Base-by-base conservation (phyloP, 192 early-diverging fungal genomes). In the Coemansia furcata region DNA sequence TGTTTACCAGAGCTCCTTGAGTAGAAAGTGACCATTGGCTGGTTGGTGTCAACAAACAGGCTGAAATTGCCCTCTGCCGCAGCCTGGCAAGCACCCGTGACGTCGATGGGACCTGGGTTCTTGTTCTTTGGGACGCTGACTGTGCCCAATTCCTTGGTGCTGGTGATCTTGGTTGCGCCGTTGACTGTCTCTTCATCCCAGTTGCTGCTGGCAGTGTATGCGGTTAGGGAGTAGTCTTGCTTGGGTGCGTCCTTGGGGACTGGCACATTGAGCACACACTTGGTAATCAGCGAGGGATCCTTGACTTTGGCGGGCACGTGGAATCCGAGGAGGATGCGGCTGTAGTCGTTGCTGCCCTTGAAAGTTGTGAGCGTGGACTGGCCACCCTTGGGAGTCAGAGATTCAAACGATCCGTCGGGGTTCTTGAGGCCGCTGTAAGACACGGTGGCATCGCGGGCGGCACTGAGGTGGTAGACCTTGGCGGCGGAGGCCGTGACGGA, bases 241-340 rank as follows among this genome's bases (percentile, higher is more conserved):
- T 50, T 30, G 19, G 70, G 60, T 15, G 55, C 14, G 6, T 44
- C 37, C 21, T 55, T 35, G 14, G 78, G 73, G 6, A 40, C 29
- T 4, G 73, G 78, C 6, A 81, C 63, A n/a, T 66, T 35, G 38
- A 81, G 67, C 3, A 49, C 36, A 63, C 78, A 81, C 15, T 60
- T 64, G n/a, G 62, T 65, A 11, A 81, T 72, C 1, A 8, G 50
- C 2, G 49, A 37, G 2, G 73, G 46, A 5, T 66, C 43, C 17
- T 54, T 42, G 30, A 75, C 47, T 3, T 40, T 7, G 1, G 30
- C 9, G 0, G 78, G 78, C 8, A 81, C 32, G 2, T 72, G 29
- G 35, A 69, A 81, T 6, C 73, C 78, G 0, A 81, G 78, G 3
- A 81, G 73, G 1, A 81, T 76, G 50, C 72, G 72, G 17, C 36